phyloP scores from a whole-genome alignment of 768 basidiomycete species.

The Tricholomella constricta region DNA sequence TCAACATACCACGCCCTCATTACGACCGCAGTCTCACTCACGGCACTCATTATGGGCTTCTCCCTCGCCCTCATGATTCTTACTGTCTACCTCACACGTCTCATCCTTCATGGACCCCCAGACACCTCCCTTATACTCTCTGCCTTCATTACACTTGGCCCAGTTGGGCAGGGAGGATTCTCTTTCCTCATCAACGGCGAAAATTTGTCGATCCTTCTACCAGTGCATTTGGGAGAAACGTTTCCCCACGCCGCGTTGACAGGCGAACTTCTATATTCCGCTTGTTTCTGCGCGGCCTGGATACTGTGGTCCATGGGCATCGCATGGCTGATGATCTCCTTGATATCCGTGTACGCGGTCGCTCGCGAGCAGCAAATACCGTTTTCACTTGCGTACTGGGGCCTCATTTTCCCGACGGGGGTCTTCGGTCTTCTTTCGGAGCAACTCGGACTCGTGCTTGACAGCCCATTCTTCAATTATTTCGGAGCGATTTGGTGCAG shows the following conservation, averaged over 20 bases:
- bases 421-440: conserved; percentile 53
- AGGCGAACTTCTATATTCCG: conserved; percentile 44
- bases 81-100: conserved; percentile 51
- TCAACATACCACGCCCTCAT: conserved; percentile 43
- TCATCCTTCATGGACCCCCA: conserved; percentile 48
- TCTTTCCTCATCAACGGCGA: conserved; percentile 49
- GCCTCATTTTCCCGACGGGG: conserved; percentile 56
- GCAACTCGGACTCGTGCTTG: conserved; percentile 48
- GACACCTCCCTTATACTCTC: conserved; percentile 42
- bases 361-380: conserved; percentile 33
- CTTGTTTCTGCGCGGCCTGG: conserved; percentile 48
- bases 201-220: conserved; percentile 36
- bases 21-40: conserved; percentile 45
- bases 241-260: conserved; percentile 34
- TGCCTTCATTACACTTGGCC: conserved; percentile 59
- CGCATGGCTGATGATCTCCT: conserved; percentile 49
- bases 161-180: conserved; percentile 59
- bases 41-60: conserved; percentile 38
- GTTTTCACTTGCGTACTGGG: conserved; percentile 55
- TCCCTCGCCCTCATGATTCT: conserved; percentile 55
- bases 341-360: conserved; percentile 40
- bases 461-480: conserved; percentile 51
- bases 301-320: conserved; percentile 58
- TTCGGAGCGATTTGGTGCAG: conserved; percentile 58
- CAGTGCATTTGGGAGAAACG: conserved; percentile 21